A percentile compares a stretch with the other conserved stretches of the same genome.
These are phyloP conservation scores for Earliella scabrosa DNA, from an alignment of 1,284 basidiomycete genomes.

Conservation along the genomic window DNA sequence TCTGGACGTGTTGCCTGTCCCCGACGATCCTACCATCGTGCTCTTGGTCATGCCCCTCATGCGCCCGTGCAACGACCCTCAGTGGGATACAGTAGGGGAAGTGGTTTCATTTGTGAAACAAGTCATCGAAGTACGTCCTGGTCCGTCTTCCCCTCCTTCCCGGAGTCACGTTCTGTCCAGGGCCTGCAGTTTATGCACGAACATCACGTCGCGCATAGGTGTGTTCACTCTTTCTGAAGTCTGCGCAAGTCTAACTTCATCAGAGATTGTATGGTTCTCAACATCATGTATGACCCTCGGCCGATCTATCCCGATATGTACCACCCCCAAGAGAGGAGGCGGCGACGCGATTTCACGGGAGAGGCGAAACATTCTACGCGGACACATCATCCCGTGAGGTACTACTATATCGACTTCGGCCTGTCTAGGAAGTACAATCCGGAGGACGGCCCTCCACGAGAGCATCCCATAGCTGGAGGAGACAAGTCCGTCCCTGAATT, in stretches of 20 bases:
- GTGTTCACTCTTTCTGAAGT: background rate
- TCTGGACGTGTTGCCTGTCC: slow-evolving; percentile 22
- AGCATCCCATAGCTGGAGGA: slow-evolving; percentile 7
- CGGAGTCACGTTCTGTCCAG: background rate
- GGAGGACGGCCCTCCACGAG: background rate
- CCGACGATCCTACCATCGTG: slow-evolving; percentile 21
- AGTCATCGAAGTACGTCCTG: slow-evolving; percentile 24
- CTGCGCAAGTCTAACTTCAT: background rate
- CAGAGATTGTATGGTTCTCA: slow-evolving; percentile 42
- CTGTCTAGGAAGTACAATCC: slow-evolving; percentile 32
- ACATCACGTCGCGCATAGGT: slow-evolving; percentile 25
- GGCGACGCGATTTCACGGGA: slow-evolving; percentile 10
- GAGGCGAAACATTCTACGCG: slow-evolving; percentile 29
- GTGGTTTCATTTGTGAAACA: slow-evolving; percentile 2
- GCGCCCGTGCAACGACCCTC: background rate
- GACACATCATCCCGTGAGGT: slow-evolving; percentile 31
- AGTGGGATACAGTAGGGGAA: background rate
- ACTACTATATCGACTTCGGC: slow-evolving; percentile 39
- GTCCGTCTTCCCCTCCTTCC: background rate
- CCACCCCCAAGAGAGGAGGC: slow-evolving; percentile 25
- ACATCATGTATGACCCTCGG: slow-evolving; percentile 42
- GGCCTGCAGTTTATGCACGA: slow-evolving; percentile 28
- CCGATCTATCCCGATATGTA: slow-evolving; percentile 31
- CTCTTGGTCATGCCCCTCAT: slow-evolving; percentile 22
- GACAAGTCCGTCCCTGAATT: slow-evolving; percentile 14